Evolutionary conservation across 2,329 filamentous ascomycete genomes (phyloP), one percentile per base, ranked within the genome.

Genomic region (Coniochaeta sp.): DNA sequence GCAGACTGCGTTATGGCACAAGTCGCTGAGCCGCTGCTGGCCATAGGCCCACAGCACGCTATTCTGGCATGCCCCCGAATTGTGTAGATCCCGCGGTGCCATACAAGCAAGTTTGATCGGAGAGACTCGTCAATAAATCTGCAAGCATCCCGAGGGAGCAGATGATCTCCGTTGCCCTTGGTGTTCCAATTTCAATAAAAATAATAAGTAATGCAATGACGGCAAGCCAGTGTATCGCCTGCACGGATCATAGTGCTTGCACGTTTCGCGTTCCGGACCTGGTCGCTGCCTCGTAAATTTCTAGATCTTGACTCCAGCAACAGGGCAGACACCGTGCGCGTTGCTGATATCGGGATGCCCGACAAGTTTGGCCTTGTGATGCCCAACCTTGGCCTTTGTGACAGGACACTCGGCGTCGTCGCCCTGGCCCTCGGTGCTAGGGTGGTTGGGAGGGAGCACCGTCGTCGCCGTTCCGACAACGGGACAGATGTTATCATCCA

Each of bases 401-500:
- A 77, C 72, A 9, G 75, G 75, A 62, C 75, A 77, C 59, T 71
- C 72, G 42, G 70, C 74, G 44, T 71, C 73, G 61, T 69, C 68
- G n/a, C 56, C 63, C 62, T 67, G 63, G 63, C 63, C 67, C 28
- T 67, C 69, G 52, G 65, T 71, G 55, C 58, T 61, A 1, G 75
- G 75, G 61, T 77, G 75, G 61, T 76, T 66, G 10, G 74, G 74
- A 3, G 75, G 74, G 19, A 77, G 72, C 40, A 77, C 70, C 4
- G 73, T 75, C 8, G 75, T 77, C 6, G 73, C 75, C 47, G 75
- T 73, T 1, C 75, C 75, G 24, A 75, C 73, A 55, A 77, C 74
- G 60, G 75, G 75, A 60, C 75, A 77, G 19, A 77, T 70, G 47
- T 71, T 64, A 66, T 77, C 75, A 65, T 77, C 75, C 73, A 77